phyloP scores from a whole-genome alignment of 352 stramenopile species.

The Thalassiosira hispida region DNA sequence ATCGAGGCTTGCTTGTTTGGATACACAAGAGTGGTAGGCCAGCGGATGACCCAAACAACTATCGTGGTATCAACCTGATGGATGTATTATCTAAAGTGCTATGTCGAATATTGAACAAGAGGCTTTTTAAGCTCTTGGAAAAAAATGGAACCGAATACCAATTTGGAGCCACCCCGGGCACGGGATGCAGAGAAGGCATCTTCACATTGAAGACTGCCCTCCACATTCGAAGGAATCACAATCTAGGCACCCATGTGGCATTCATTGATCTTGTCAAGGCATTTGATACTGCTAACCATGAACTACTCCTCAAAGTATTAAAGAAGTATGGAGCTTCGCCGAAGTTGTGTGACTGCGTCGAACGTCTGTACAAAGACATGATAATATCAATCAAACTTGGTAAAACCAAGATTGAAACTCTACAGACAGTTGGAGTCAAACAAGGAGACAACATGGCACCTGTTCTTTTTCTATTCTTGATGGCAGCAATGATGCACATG shows the following conservation, averaged over 20 bases:
- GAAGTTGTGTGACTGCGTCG: constrained; percentile 26
- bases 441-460: constrained; percentile 50
- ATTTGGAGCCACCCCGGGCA: constrained; percentile 29
- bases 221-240: constrained; percentile 32
- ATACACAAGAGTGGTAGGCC: constrained; percentile 35
- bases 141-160: constrained; percentile 36
- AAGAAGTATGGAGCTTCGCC: constrained; percentile 28
- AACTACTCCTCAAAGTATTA: constrained; percentile 30
- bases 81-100: constrained; percentile 48
- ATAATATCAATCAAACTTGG: constrained; percentile 28
- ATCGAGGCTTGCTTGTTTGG: constrained; percentile 5
- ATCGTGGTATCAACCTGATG: constrained; percentile 31
- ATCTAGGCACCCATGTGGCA: constrained; percentile 16
- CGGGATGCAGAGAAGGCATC: constrained; percentile 32
- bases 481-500: constrained; percentile 23
- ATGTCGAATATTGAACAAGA: constrained; percentile 21
- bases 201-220: constrained; percentile 51
- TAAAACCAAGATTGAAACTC: constrained; percentile 16
- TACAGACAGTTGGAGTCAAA: constrained; percentile 35
- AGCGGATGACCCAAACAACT: constrained; percentile 33
- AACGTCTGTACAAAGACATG: constrained; percentile 28
- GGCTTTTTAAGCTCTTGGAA: constrained; percentile 20
- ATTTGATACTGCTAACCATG: constrained; percentile 51
- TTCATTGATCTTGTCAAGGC: constrained; percentile 61
- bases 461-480: constrained; percentile 45